Evolutionary conservation across 2,329 filamentous ascomycete species (phyloP).

Genomic region (Colletotrichum sp.): DNA sequence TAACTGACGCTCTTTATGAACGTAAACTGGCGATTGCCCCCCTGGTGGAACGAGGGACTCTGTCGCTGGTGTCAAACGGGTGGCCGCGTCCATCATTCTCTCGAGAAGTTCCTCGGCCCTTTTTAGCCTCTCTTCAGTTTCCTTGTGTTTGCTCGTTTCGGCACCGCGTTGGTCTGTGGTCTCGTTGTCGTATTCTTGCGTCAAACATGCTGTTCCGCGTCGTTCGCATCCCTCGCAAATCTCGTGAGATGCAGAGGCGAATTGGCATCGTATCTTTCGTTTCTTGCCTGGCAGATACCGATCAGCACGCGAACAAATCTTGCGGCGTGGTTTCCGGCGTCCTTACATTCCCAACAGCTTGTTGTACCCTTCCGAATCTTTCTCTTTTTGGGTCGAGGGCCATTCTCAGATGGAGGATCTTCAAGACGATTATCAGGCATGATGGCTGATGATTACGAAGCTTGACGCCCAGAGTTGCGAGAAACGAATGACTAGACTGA

Average conservation of each 20-base stretch:
- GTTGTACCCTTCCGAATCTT: conserved; percentile 59
- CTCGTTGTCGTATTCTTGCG: conserved; percentile 48
- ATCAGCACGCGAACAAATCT: not conserved
- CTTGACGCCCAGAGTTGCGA: not conserved
- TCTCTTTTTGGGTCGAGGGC: not conserved
- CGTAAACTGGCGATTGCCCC: not conserved
- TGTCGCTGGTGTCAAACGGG: not conserved
- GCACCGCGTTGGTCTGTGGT: not conserved
- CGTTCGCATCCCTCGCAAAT: conserved; percentile 51
- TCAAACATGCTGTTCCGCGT: conserved; percentile 46
- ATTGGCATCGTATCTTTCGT: conserved; percentile 56
- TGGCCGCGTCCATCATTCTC: not conserved
- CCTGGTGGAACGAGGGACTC: not conserved
- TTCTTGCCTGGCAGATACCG: conserved; percentile 36
- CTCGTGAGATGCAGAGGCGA: conserved; percentile 36
- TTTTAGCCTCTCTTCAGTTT: not conserved
- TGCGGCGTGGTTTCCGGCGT: no score
- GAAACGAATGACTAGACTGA: not conserved
- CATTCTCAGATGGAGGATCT: not conserved
- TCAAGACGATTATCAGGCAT: not conserved
- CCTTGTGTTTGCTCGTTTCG: not conserved
- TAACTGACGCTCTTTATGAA: not conserved
- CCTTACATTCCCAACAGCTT: conserved; percentile 61
- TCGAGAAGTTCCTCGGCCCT: not conserved
- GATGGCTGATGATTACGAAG: not conserved